These are phyloP conservation scores for Cryptococcus sp. DNA, from an alignment of 1,284 basidiomycete species.

Conservation along the genomic window DNA sequence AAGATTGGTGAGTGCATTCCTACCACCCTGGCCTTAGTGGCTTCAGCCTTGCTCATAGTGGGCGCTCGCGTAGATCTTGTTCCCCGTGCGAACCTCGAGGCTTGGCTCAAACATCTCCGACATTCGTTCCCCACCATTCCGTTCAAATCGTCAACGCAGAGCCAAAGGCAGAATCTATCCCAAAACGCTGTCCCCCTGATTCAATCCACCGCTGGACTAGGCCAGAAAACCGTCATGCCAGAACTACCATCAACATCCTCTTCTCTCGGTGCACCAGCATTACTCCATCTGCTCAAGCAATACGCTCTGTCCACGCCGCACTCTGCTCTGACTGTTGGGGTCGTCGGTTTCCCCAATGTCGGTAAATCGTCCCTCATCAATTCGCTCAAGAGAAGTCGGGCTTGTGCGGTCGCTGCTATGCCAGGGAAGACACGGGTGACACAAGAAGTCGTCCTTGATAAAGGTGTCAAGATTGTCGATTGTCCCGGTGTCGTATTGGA, in stretches of 20 bases:
- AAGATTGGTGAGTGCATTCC: constrained; percentile 72
- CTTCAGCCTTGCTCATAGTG: constrained; percentile 8
- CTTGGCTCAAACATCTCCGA: constrained; percentile 86
- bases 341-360: constrained; percentile 96
- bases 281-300: constrained; percentile 87
- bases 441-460: constrained; percentile 91
- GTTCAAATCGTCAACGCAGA: constrained; percentile 82
- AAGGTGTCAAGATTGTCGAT: constrained; percentile 88
- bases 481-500: constrained; percentile 88
- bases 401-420: constrained; percentile 87
- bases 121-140: constrained; percentile 91
- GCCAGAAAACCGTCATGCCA: constrained; percentile 49
- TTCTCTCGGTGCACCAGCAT: constrained; percentile 58
- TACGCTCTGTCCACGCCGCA: constrained; percentile 71
- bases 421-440: constrained; percentile 93
- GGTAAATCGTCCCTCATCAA: constrained; percentile 97
- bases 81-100: constrained; percentile 81
- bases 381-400: constrained; percentile 84
- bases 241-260: constrained; percentile 67
- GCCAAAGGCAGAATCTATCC: constrained; percentile 75
- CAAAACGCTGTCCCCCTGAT: constrained; percentile 48
- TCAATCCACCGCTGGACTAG: constrained; percentile 37
- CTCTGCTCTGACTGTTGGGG: constrained; percentile 81
- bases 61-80: constrained; percentile 69
- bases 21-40: not conserved